Percentiles rank a stretch among this genome's conserved stretches.
phyloP scores from a whole-genome alignment of 768 basidiomycete species.

The Hygrophorus russula region DNA sequence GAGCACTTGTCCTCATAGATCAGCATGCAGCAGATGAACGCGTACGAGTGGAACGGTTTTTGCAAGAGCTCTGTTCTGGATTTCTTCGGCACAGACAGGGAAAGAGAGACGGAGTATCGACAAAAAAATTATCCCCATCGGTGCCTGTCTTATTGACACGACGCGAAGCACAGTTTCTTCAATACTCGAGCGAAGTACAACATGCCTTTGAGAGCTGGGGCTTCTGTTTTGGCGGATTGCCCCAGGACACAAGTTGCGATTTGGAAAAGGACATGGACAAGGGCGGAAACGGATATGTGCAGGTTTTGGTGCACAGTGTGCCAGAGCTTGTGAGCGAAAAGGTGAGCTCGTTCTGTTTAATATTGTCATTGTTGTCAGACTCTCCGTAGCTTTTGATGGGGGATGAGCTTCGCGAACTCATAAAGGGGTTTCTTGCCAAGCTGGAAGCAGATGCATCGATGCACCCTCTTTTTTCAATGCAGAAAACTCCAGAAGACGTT shows the following conservation, averaged over 20 bases:
- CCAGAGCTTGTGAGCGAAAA: conserved; percentile 68
- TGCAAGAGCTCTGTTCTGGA: conserved; percentile 62
- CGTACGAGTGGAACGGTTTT: conserved; percentile 76
- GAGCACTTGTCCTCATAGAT: conserved; percentile 69
- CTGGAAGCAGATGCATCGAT: conserved; percentile 34
- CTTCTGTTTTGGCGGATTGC: conserved; percentile 35
- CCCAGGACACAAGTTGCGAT: conserved; percentile 10
- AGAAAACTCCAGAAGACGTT: conserved; percentile 7
- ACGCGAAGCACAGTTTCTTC: conserved; percentile 46
- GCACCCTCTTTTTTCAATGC: conserved; percentile 15
- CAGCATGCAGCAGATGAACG: conserved; percentile 99
- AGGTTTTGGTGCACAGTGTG: conserved; percentile 50
- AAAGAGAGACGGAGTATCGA: conserved; percentile 21
- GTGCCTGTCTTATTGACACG: conserved; percentile 54
- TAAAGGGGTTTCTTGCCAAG: conserved; percentile 62
- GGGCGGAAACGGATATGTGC: conserved; percentile 39
- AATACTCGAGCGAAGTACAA: conserved; percentile 26
- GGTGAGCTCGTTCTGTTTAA: conserved; percentile 21
- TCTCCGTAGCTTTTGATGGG: conserved; percentile 44
- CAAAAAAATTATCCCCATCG: conserved; percentile 38
- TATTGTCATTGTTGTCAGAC: conserved; percentile 1
- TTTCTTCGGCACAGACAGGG: conserved; percentile 33
- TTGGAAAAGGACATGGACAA: conserved; percentile 13
- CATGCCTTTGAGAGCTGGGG: conserved; percentile 60
- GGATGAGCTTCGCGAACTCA: conserved; percentile 62